Conservation (phyloP, 768 basidiomycete genomes). For the Leccinellum albellum region DNA sequence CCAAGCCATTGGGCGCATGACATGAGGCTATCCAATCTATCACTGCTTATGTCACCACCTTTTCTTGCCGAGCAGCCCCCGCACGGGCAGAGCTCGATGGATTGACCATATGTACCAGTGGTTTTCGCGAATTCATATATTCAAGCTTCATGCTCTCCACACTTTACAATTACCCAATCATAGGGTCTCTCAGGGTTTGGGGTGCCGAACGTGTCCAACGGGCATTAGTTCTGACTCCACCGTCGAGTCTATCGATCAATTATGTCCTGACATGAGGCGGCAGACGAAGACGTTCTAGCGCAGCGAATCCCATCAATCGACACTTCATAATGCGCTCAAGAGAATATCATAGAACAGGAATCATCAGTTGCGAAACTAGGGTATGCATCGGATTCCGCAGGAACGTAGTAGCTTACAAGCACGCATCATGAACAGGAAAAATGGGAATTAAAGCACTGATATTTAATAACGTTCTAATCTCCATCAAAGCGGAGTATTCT, state of each 20-base stretch:
- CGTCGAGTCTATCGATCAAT: not conserved
- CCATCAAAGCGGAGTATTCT: not conserved
- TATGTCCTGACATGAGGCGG: constrained; percentile 2
- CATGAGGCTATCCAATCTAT: not conserved
- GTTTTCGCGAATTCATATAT: not conserved
- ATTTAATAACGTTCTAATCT: constrained; percentile 1
- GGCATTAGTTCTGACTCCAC: not conserved
- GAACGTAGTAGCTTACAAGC: not conserved
- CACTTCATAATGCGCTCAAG: not conserved
- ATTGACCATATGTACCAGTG: not conserved
- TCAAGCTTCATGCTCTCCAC: not conserved
- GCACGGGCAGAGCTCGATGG: not conserved
- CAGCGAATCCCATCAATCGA: not conserved
- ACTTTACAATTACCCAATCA: not conserved
- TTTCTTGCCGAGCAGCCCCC: not conserved
- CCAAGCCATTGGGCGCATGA: not conserved
- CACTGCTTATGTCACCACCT: constrained; percentile 1
- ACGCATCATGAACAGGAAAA: not conserved
- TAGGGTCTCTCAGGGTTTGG: not conserved
- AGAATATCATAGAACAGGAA: not conserved
- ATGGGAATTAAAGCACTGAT: not conserved
- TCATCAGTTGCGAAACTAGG: not conserved
- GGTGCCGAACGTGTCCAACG: not conserved
- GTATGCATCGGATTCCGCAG: not conserved
- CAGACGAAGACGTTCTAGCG: not conserved